A percentile compares a stretch with the other conserved stretches of the same genome.
Conservation (phyloP, 805 yeast species). For the Spathaspora girioi region DNA sequence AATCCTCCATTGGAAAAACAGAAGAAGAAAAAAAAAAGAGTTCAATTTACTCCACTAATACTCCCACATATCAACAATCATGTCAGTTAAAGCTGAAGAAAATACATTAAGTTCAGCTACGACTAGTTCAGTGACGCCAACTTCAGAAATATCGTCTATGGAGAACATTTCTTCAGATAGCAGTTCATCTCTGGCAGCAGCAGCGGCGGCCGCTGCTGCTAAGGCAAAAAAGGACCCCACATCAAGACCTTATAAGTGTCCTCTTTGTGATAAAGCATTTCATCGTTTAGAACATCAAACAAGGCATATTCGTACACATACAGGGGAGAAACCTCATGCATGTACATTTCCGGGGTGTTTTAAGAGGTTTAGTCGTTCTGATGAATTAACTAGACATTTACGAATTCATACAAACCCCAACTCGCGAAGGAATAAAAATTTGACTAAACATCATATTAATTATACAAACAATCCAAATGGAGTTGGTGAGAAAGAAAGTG, state of each 20-base stretch:
- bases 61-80: background rate
- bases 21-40: background rate
- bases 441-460: constrained; percentile 11
- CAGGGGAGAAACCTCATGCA: constrained; percentile 80
- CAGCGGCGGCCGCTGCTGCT: constrained; percentile 3
- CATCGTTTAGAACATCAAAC: constrained; percentile 77
- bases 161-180: background rate
- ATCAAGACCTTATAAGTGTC: constrained; percentile 64
- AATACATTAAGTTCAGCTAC: background rate
- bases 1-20: background rate
- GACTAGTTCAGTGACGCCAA: background rate
- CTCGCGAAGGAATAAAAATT: constrained; percentile 55
- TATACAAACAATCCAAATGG: constrained; percentile 1
- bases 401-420: constrained; percentile 72
- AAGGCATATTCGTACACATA: constrained; percentile 74
- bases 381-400: constrained; percentile 70
- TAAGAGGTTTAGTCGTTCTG: constrained; percentile 66
- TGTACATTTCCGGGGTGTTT: constrained; percentile 70
- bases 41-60: background rate
- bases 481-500: background rate
- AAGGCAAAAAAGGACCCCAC: constrained; percentile 21
- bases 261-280: constrained; percentile 70
- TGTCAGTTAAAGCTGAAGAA: background rate
- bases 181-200: background rate
- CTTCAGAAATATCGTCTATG: background rate